phyloP scores from a whole-genome alignment of 495 filamentous ascomycete genomes.

The Talaromyces adpressus region DNA sequence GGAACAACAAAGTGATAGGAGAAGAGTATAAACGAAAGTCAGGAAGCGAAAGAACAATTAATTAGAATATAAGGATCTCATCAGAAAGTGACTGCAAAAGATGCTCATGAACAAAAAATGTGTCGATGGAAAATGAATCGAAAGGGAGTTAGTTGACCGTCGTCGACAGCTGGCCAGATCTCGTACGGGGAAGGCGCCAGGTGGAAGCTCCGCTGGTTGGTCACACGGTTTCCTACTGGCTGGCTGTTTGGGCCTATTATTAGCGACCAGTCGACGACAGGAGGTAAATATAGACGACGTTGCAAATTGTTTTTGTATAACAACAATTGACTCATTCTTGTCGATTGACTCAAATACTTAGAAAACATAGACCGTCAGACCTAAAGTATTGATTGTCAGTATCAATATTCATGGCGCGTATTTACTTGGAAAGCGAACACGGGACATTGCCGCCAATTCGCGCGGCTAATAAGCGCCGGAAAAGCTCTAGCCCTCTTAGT shows the following conservation, averaged over 20 bases:
- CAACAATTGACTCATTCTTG: neutral
- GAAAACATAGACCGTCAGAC: neutral
- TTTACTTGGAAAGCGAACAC: neutral
- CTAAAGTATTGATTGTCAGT: too few species aligned
- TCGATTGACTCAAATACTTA: too few species aligned
- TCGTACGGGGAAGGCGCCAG: slow-evolving; percentile 11
- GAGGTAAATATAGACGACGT: neutral
- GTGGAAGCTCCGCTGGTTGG: neutral
- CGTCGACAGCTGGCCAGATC: slow-evolving; percentile 11
- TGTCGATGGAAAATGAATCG: neutral
- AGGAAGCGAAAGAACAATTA: slow-evolving; percentile 10
- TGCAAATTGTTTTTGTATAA: neutral
- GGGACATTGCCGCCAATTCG: neutral
- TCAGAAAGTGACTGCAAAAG: slow-evolving; percentile 24
- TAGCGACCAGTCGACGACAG: neutral
- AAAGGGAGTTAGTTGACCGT: slow-evolving; percentile 6
- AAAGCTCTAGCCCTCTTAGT: neutral
- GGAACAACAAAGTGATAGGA: slow-evolving; percentile 23
- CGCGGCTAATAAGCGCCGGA: slow-evolving; percentile 1
- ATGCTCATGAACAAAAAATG: slow-evolving; percentile 11
- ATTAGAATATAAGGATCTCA: slow-evolving; percentile 26
- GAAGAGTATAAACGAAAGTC: slow-evolving; percentile 34
- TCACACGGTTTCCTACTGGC: neutral
- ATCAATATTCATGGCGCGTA: too few species aligned
- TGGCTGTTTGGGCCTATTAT: neutral